Evolutionary conservation across 345 rosid species (phyloP).

Genomic region (Corchorus capsularis): DNA sequence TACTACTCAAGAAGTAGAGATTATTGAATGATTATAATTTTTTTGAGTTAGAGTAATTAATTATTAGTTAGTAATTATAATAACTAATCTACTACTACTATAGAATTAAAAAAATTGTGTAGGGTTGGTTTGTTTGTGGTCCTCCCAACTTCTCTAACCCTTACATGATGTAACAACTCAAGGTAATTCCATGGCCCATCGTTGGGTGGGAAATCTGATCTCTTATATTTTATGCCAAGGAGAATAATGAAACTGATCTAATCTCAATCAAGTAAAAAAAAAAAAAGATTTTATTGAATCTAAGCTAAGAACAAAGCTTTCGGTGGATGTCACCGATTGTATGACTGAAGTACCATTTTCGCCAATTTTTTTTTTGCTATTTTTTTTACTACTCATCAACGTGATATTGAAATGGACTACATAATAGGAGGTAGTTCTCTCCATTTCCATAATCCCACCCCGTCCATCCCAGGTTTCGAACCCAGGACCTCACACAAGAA

Average conservation of each 20-base stretch:
- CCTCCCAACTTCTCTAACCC: neutral
- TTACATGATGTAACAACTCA: constrained; percentile 7
- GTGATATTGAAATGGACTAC: no score
- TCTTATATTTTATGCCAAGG: neutral
- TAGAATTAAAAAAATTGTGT: neutral
- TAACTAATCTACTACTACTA: neutral
- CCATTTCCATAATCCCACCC: no score
- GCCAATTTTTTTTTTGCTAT: no score
- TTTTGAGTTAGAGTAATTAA: no score
- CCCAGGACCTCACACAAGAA: no score
- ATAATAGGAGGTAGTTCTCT: no score
- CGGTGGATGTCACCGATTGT: neutral
- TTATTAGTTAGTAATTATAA: neutral
- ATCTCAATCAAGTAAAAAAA: neutral
- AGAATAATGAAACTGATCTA: neutral
- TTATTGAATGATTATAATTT: neutral
- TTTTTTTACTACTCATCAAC: no score
- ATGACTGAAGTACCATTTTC: no score
- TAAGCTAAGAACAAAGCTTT: neutral
- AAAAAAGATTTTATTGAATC: neutral
- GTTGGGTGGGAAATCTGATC: neutral
- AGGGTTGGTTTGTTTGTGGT: constrained; percentile 6
- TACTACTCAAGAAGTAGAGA: neutral
- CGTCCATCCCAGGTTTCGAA: no score
- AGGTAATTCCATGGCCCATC: neutral